Base-by-base conservation (phyloP, 148 eudicot species). In the Silene conica region DNA sequence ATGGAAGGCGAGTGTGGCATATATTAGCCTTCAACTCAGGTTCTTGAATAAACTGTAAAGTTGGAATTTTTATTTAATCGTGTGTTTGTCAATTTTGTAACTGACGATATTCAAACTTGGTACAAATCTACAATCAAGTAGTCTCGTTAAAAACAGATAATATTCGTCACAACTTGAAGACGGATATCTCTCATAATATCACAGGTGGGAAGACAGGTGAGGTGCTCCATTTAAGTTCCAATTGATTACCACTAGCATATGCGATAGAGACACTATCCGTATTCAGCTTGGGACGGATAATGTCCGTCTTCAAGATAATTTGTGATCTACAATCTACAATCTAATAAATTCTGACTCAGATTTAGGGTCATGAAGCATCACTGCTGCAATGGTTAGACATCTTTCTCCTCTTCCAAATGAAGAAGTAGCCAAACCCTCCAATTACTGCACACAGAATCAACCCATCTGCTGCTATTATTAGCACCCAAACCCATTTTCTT, bases 401-500 rank as follows among this genome's bases (percentile, higher is more conserved):
- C 77, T 71, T 83, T 80, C 82, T 83, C 74, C 87, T 87, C 82
- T 77, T 96, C 83, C 87, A 78, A 68, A 89, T 26, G 7, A 90
- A 78, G 74, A 79, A 95, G 26, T 82, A 96, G n/a, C 81, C 86
- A 67, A 92, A 8, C 13, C 86, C 97, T 69, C 82, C 96, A 22
- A 85, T 56, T 52, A 89, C 89, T 58, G 89, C 26, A 56, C 85
- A 69, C 74, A 90, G 70, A 3, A 90, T 71, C 38, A 90, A 46
- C 2, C 89, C 97, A 89, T 96, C 99, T 73, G 62, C 92, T 25
- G 78, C 88, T 16, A 81, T 89, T 8, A 96, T 82, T 58, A 89
- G 76, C 38, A 89, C 64, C 82, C 89, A 80, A 16, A 82, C 83
- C 99, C 99, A 96, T 82, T 83, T 90, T 72, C 38, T 79, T 79